These are phyloP conservation scores for Thalassiosira exigua DNA, from an alignment of 352 stramenopile genomes.

Conservation along the genomic window DNA sequence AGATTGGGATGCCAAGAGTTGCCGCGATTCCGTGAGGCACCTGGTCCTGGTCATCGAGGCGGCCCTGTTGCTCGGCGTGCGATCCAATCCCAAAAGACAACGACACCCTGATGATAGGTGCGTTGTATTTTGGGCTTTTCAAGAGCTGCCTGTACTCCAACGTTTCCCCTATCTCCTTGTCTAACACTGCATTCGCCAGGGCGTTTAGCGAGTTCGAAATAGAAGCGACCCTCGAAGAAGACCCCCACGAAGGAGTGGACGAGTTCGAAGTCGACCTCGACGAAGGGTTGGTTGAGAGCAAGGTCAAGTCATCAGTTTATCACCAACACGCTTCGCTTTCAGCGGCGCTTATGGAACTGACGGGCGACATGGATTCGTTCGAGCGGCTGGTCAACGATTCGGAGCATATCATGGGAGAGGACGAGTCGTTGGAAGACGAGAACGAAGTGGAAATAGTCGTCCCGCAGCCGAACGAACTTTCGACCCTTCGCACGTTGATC, in stretches of 20 bases:
- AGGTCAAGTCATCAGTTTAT: constrained; percentile 11
- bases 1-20: constrained; percentile 74
- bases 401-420: constrained; percentile 25
- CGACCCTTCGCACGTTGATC: constrained; percentile 80
- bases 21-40: constrained; percentile 66
- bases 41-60: constrained; percentile 81
- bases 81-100: constrained; percentile 43
- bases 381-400: constrained; percentile 38
- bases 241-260: constrained; percentile 35
- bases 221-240: constrained; percentile 44
- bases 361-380: constrained; percentile 65
- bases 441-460: constrained; percentile 44
- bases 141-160: too few relatives aligned
- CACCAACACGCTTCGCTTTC: constrained; percentile 59
- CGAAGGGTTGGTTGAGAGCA: constrained; percentile 35
- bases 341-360: constrained; percentile 81
- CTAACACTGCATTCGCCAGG: too few relatives aligned
- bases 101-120: constrained; percentile 11
- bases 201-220: constrained; percentile 53
- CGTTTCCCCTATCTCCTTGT: too few relatives aligned
- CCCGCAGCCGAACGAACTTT: constrained; percentile 71
- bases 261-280: constrained; percentile 66
- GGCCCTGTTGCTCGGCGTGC: constrained; percentile 67
- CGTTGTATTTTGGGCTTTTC: too few relatives aligned
- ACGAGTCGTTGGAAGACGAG: constrained; percentile 39